Conservation (phyloP, 208 protist species). For the Lotmaria passim region DNA sequence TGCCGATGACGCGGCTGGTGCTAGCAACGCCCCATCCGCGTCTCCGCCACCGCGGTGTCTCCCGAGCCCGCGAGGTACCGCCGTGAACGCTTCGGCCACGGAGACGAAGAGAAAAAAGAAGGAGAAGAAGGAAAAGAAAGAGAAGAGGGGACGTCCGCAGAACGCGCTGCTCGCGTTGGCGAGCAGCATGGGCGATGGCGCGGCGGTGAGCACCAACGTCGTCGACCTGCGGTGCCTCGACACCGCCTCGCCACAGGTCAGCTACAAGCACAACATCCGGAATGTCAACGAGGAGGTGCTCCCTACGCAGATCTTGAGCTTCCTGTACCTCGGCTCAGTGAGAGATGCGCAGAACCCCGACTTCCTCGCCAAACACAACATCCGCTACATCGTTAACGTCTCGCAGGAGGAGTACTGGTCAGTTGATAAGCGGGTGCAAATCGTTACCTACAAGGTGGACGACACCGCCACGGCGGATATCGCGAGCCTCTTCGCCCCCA, state of each 20-base stretch:
- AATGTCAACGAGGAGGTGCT: conserved; percentile 33
- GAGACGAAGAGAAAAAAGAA: conserved; percentile 21
- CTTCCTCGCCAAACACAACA: conserved; percentile 70
- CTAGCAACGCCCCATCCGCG: background rate
- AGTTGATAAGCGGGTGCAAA: conserved; percentile 55
- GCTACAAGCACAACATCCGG: conserved; percentile 5
- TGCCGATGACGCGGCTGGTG: background rate
- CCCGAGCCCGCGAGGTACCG: background rate
- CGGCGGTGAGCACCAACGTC: conserved; percentile 15
- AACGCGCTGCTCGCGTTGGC: conserved; percentile 31
- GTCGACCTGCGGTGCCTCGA: conserved; percentile 34
- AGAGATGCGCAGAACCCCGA: conserved; percentile 72
- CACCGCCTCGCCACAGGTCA: background rate
- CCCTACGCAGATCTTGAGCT: conserved; percentile 73
- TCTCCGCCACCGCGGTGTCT: background rate
- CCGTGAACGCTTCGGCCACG: background rate
- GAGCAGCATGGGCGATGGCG: conserved; percentile 4
- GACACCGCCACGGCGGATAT: conserved; percentile 74
- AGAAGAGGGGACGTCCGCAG: conserved; percentile 20
- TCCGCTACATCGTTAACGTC: conserved; percentile 84
- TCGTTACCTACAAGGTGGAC: conserved; percentile 73
- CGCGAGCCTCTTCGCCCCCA: conserved; percentile 55
- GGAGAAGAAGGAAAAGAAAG: conserved; percentile 22
- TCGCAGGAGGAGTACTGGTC: conserved; percentile 90
- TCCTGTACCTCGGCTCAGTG: conserved; percentile 81